These are phyloP conservation scores for Chlamydomonas urium DNA, from an alignment of 139 green algal species.

Conservation along the genomic window DNA sequence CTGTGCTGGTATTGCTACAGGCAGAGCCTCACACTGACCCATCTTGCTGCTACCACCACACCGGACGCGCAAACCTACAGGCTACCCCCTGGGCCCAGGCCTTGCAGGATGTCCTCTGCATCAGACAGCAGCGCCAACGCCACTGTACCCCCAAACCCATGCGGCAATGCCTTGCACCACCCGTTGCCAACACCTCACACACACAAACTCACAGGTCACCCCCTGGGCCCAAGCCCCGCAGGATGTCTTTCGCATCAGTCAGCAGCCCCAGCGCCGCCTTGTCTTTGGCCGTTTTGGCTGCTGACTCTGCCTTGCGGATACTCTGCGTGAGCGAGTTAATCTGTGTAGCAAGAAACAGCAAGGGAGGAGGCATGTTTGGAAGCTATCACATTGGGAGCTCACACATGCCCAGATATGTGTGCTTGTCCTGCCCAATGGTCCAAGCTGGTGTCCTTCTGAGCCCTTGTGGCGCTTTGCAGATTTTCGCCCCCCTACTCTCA, in stretches of 20 bases:
- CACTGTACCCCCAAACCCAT: neutral
- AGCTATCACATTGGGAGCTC: neutral
- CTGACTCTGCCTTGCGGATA: conserved; percentile 19
- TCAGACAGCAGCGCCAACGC: too few relatives aligned
- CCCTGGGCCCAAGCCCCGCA: conserved; percentile 23
- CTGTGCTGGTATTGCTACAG: too few relatives aligned
- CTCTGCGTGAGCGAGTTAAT: conserved; percentile 46
- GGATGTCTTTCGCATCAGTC: neutral
- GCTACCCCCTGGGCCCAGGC: neutral
- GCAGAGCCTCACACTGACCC: neutral
- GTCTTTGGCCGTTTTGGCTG: conserved; percentile 2
- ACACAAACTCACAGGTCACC: conserved; percentile 27
- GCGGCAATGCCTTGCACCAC: too few relatives aligned
- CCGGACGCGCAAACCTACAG: neutral
- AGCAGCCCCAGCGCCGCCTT: conserved; percentile 23
- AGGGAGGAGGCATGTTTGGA: neutral
- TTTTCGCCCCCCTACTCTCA: too few relatives aligned
- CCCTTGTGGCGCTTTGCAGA: too few relatives aligned
- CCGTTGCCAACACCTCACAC: neutral
- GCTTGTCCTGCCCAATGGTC: too few relatives aligned
- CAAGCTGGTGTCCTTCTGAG: too few relatives aligned
- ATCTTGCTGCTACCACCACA: neutral
- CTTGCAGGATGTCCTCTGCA: neutral
- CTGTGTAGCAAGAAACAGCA: conserved; percentile 14
- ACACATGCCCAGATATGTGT: neutral